Evolutionary conservation across 2,329 filamentous ascomycete genomes (phyloP).

Genomic region (Calonectria pseudoreteaudii): DNA sequence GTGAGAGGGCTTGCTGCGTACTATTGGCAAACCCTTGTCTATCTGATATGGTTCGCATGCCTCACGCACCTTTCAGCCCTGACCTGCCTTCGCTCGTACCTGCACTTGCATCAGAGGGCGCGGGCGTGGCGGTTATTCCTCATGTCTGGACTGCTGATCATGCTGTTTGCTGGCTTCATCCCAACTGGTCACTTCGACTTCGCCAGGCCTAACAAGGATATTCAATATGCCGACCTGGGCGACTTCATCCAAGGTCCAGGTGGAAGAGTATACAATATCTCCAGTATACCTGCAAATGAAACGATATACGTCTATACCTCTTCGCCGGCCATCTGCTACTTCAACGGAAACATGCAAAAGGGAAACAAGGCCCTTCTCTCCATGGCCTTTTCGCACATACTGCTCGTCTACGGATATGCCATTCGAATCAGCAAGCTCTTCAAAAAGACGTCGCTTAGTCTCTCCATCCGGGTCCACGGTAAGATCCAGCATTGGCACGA

Average conservation of each 20-base stretch:
- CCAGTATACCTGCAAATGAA: neutral
- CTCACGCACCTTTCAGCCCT: slow-evolving; percentile 4
- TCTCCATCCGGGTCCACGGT: neutral
- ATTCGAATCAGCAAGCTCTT: slow-evolving; percentile 9
- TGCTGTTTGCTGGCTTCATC: neutral
- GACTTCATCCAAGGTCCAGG: neutral
- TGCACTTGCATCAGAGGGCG: neutral
- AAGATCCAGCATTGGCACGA: neutral
- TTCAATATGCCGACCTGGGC: neutral
- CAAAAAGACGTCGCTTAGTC: neutral
- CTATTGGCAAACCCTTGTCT: slow-evolving; percentile 1
- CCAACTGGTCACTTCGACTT: neutral
- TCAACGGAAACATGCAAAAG: neutral
- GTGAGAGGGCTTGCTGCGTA: neutral
- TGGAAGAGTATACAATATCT: neutral
- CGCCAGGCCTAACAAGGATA: neutral
- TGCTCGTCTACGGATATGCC: neutral
- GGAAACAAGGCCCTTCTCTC: neutral
- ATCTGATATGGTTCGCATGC: slow-evolving; percentile 5
- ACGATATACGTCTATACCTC: neutral
- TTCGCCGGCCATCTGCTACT: neutral
- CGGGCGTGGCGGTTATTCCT: neutral
- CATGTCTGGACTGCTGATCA: neutral
- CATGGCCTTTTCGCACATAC: neutral
- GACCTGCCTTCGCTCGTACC: neutral